These are phyloP conservation scores for Entrophospora sp. DNA, from an alignment of 192 early-diverging fungal species.

Conservation along the genomic window DNA sequence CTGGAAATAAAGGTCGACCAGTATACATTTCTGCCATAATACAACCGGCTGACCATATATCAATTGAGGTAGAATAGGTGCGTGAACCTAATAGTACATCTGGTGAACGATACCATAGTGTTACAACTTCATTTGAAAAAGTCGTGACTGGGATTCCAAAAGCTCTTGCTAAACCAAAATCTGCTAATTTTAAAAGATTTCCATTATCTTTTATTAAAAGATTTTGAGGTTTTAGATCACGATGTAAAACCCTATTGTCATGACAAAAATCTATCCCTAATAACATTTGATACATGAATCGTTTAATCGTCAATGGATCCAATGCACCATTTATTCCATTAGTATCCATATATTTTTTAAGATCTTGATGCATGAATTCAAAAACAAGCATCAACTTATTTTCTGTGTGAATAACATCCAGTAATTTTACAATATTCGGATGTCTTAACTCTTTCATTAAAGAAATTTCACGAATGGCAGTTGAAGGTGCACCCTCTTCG, in stretches of 20 bases:
- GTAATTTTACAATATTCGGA: conserved; percentile 77
- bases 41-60: conserved; percentile 97
- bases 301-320: conserved; percentile 57
- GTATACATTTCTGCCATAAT: conserved; percentile 95
- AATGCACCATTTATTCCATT: conserved; percentile 59
- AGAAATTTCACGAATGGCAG: conserved; percentile 97
- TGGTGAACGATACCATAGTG: conserved; percentile 94
- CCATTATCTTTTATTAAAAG: conserved; percentile 71
- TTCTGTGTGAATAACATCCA: conserved; percentile 80
- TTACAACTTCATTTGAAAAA: conserved; percentile 97
- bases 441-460: conserved; percentile 95
- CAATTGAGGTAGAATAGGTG: conserved; percentile 91
- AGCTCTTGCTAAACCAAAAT: conserved; percentile 76
- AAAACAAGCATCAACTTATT: conserved; percentile 79
- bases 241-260: conserved; percentile 73
- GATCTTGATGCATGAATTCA: conserved; percentile 82
- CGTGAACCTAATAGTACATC: conserved; percentile 95
- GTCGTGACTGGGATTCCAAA: conserved; percentile 86
- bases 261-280: conserved; percentile 79
- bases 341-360: conserved; percentile 81
- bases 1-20: conserved; percentile 72
- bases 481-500: conserved; percentile 91
- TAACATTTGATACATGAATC: conserved; percentile 75
- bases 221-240: conserved; percentile 83
- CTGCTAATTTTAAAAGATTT: conserved; percentile 76